Conservation (phyloP, 1,284 basidiomycete genomes). For the Mycosarcoma maydis region DNA sequence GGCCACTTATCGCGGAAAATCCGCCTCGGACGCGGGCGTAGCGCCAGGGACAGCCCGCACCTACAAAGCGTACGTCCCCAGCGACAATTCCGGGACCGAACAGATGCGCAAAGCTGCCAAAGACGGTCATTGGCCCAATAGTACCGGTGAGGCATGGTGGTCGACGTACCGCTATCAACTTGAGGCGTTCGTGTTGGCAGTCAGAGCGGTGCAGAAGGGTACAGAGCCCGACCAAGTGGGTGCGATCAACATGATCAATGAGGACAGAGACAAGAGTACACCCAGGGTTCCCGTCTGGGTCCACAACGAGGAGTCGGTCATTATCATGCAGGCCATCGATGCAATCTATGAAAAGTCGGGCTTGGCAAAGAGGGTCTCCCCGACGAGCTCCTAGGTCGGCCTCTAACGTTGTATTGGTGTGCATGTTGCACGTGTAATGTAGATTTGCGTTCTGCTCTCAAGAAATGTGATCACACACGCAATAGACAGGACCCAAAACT, state of each 20-base stretch:
- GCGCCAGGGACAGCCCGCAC: constrained; percentile 14
- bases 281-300: constrained; percentile 50
- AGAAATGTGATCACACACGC: too few species aligned
- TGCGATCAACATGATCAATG: constrained; percentile 37
- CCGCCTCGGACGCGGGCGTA: constrained; percentile 17
- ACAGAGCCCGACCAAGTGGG: constrained; percentile 18
- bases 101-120: constrained; percentile 50
- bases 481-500: too few species aligned
- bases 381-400: too few species aligned
- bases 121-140: constrained; percentile 50
- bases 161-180: constrained; percentile 52
- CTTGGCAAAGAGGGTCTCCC: constrained; percentile 18
- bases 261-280: constrained; percentile 20
- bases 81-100: constrained; percentile 31
- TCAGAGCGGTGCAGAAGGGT: constrained; percentile 21
- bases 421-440: too few species aligned
- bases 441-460: too few species aligned
- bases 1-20: constrained; percentile 34
- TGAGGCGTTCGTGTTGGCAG: constrained; percentile 46
- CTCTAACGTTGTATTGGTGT: too few species aligned
- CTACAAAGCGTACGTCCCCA: constrained; percentile 43
- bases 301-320: constrained; percentile 48
- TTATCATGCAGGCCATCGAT: constrained; percentile 56
- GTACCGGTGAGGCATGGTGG: constrained; percentile 47
- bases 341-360: constrained; percentile 51